Percentiles rank a stretch among this genome's conserved stretches.
Conservation (phyloP, 2,329 filamentous ascomycete species). For the Leptographium lundbergii region DNA sequence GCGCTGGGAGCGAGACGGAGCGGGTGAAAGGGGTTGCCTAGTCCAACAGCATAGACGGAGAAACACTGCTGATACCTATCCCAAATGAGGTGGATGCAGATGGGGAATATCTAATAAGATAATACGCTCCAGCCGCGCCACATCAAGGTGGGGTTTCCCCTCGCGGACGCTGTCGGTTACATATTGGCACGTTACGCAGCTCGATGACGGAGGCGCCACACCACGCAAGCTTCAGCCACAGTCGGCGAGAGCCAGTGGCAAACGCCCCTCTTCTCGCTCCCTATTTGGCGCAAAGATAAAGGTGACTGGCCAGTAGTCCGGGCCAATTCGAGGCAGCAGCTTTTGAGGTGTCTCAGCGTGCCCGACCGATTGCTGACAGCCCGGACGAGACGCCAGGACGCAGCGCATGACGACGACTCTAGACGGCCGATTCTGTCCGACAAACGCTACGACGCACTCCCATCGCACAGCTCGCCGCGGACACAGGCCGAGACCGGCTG, state of each 20-base stretch:
- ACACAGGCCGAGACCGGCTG: too few relatives aligned
- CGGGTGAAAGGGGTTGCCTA: background rate
- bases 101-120: background rate
- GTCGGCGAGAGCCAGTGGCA: background rate
- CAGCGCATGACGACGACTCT: background rate
- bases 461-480: background rate
- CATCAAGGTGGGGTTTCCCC: background rate
- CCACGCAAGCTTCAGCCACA: background rate
- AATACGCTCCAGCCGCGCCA: background rate
- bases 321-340: background rate
- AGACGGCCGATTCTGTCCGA: background rate
- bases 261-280: too few relatives aligned
- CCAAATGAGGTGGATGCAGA: background rate
- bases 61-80: slow-evolving; percentile 4
- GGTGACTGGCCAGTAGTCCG: too few relatives aligned
- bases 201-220: background rate
- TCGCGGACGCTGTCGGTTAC: background rate
- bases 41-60: background rate
- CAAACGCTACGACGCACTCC: background rate
- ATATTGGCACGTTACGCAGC: background rate
- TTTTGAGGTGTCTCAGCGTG: background rate
- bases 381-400: too few relatives aligned
- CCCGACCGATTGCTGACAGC: background rate
- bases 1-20: too few relatives aligned
- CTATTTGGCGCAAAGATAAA: too few relatives aligned